Conservation (phyloP, 768 basidiomycete genomes). For the Boletus reticulatus region DNA sequence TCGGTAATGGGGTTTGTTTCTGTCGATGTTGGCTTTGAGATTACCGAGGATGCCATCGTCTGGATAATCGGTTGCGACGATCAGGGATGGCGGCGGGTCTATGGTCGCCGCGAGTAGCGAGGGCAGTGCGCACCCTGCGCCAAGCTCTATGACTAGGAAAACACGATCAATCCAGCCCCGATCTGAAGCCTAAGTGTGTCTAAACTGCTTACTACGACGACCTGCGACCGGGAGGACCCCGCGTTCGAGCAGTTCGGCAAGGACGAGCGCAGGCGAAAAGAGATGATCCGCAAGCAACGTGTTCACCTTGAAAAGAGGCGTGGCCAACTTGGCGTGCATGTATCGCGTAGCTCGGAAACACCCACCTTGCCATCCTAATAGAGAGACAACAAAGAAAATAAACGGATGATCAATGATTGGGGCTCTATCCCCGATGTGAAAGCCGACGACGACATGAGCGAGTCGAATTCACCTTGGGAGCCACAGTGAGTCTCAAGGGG, state of each 20-base stretch:
- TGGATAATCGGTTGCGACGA: slow-evolving; percentile 70
- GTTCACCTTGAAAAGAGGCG: slow-evolving; percentile 46
- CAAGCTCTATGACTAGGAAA: slow-evolving; percentile 62
- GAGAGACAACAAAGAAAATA: background rate
- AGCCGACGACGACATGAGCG: background rate
- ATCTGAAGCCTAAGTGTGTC: background rate
- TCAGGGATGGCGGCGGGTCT: slow-evolving; percentile 43
- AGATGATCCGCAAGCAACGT: slow-evolving; percentile 71
- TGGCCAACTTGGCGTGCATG: background rate
- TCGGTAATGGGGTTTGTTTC: slow-evolving; percentile 41
- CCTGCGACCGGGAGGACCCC: slow-evolving; percentile 43
- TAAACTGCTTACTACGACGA: slow-evolving; percentile 37
- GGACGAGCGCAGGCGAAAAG: slow-evolving; percentile 65
- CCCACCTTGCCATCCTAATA: slow-evolving; percentile 59
- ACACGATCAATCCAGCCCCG: background rate
- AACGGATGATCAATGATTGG: background rate
- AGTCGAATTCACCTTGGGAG: slow-evolving; percentile 45
- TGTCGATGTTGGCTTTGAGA: slow-evolving; percentile 50
- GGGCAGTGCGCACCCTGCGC: slow-evolving; percentile 66
- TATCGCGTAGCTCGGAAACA: slow-evolving; percentile 11
- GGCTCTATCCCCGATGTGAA: background rate
- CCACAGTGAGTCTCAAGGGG: slow-evolving; percentile 49
- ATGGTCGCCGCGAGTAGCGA: slow-evolving; percentile 55
- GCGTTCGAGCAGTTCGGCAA: slow-evolving; percentile 65
- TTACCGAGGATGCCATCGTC: slow-evolving; percentile 60